phyloP scores from a whole-genome alignment of 768 basidiomycete species.

The Leucosporidium yakuticum region DNA sequence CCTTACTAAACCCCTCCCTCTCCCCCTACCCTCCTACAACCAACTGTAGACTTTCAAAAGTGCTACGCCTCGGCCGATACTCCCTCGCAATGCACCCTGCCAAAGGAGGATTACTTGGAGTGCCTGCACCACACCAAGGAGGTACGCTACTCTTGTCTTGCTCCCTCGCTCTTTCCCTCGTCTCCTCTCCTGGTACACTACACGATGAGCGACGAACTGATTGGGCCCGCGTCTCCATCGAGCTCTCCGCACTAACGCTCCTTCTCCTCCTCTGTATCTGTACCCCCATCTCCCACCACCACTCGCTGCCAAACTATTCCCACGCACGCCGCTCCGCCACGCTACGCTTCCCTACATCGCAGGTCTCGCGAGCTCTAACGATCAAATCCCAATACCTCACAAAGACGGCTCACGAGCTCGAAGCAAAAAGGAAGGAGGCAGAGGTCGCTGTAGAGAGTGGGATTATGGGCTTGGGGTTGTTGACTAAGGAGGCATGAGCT shows the following conservation, averaged over 20 bases:
- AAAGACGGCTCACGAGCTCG: conserved; percentile 59
- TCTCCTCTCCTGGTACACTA: background rate
- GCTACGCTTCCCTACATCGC: conserved; percentile 1
- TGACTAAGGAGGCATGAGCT: conserved; percentile 53
- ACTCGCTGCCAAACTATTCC: background rate
- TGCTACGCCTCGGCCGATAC: conserved; percentile 77
- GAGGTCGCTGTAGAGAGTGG: conserved; percentile 67
- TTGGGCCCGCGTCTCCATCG: no score
- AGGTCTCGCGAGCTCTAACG: conserved; percentile 47
- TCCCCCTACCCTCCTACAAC: no score
- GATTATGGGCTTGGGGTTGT: conserved; percentile 68
- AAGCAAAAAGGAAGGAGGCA: conserved; percentile 64
- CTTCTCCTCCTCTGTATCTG: no score
- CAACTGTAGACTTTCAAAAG: conserved; percentile 45
- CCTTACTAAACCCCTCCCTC: no score
- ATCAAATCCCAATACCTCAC: conserved; percentile 47
- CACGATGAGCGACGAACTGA: no score
- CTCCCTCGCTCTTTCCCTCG: background rate
- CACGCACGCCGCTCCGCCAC: background rate
- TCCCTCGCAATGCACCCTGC: conserved; percentile 64
- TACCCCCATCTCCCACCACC: background rate
- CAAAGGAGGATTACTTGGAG: conserved; percentile 80
- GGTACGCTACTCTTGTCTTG: conserved; percentile 47
- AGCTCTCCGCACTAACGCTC: no score
- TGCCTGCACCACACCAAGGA: conserved; percentile 85